Evolutionary conservation across 768 basidiomycete genomes (phyloP).

Genomic region (Lactarius indigo): DNA sequence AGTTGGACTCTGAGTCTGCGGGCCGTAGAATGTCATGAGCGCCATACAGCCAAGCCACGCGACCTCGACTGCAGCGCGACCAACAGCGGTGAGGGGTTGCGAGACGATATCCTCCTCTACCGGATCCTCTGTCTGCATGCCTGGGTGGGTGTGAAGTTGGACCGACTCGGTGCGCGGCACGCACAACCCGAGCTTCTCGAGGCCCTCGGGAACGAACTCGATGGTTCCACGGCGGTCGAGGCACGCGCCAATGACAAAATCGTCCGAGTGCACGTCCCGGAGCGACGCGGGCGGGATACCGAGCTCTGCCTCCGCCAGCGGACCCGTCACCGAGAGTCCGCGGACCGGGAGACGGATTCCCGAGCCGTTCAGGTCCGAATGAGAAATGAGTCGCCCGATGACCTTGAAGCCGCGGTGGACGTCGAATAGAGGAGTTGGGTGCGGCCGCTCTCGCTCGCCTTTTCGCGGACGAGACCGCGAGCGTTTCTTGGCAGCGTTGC

Average conservation of each 20-base stretch:
- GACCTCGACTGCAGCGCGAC: conserved; percentile 50
- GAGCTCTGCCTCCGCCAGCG: conserved; percentile 42
- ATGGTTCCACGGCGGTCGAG: conserved; percentile 62
- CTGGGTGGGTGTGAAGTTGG: conserved; percentile 13
- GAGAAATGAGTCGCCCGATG: conserved; percentile 68
- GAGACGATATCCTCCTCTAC: conserved; percentile 44
- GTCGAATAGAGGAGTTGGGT: conserved; percentile 32
- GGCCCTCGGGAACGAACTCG: conserved; percentile 74
- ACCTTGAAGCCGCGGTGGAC: conserved; percentile 66
- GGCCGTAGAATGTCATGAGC: conserved; percentile 40
- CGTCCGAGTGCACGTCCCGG: conserved; percentile 36
- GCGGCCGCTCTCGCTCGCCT: conserved; percentile 28
- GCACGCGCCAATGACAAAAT: conserved; percentile 59
- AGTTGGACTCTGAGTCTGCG: background rate
- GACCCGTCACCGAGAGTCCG: conserved; percentile 64
- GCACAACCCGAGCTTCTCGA: conserved; percentile 71
- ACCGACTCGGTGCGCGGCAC: conserved; percentile 25
- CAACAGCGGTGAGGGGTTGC: conserved; percentile 45
- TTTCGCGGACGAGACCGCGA: conserved; percentile 32
- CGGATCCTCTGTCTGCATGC: conserved; percentile 35
- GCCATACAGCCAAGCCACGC: conserved; percentile 54
- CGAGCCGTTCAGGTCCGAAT: conserved; percentile 67
- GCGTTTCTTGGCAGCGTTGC: conserved; percentile 43
- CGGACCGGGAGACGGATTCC: conserved; percentile 71
- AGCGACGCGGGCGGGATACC: conserved; percentile 35